Evolutionary conservation across 768 basidiomycete genomes (phyloP), one percentile per base, ranked within the genome.

Genomic region (Serendipita sp.): DNA sequence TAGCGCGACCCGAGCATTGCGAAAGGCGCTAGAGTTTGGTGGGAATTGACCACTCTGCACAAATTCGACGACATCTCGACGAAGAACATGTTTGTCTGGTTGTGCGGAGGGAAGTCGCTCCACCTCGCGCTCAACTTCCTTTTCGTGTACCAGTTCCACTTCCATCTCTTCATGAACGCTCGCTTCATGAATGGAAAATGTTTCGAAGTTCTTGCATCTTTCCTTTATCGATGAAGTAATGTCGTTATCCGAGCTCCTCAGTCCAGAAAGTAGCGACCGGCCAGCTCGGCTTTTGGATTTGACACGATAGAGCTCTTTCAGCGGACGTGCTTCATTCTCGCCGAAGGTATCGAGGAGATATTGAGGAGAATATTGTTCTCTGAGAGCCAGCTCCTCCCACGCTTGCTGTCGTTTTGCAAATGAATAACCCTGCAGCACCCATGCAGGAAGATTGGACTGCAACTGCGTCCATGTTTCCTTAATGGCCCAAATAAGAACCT

Each of bases 401-500:
- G 66, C 63, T 4, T 64, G 33, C 29, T 70, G 69, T 43, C 78
- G 72, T 3, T 23, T 65, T 65, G 36, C 67, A 29, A 43, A 76
- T 74, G 33, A 77, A 71, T 3, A 72, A 40, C 70, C 69, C 67
- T 80, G 79, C 45, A 76, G 71, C 27, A 71, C 74, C 79, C 79
- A 80, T 43, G 74, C 75, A 13, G 76, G 71, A 46, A 72, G 70
- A 62, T 76, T 68, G 5, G 72, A 73, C 18, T 75, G 69, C 34
- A 80, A 76, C 27, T 78, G 72, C 0, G 63, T 60, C 62, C 79
- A 81, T 2, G 80, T 79, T 67, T 79, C 74, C 1, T 63, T 67
- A 71, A 81, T 78, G 1, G 72, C 68, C 80, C 80, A 81, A 5
- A 71, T 70, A 3, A 80, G 40, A 43, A 81, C 71, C 55, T 80